phyloP scores from a whole-genome alignment of 106 monocot species.

The Phalaenopsis aphrodite region DNA sequence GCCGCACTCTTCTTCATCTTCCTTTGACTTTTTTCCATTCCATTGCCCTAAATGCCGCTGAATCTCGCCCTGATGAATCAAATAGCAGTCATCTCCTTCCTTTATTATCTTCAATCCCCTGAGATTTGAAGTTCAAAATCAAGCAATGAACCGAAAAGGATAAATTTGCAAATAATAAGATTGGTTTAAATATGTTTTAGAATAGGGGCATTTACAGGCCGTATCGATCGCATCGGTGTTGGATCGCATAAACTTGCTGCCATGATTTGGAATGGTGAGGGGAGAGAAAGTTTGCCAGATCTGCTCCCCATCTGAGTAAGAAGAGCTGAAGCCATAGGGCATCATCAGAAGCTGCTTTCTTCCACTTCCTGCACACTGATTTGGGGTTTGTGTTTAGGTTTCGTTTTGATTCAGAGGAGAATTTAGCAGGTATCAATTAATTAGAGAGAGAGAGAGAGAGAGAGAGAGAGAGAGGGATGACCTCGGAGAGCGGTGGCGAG shows the following conservation, averaged over 20 bases:
- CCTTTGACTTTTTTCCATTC: background rate
- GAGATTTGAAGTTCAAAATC: too few relatives aligned
- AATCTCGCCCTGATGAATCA: slow-evolving; percentile 51
- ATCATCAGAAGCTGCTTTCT: slow-evolving; percentile 36
- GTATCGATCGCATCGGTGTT: slow-evolving; percentile 51
- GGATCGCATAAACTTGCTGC: slow-evolving; percentile 46
- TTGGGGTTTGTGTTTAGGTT: too few relatives aligned
- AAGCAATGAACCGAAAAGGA: too few relatives aligned
- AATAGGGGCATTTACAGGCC: slow-evolving; percentile 33
- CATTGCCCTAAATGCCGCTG: slow-evolving; percentile 26
- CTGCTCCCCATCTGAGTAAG: slow-evolving; percentile 49
- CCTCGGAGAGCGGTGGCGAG: too few relatives aligned
- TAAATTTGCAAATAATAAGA: too few relatives aligned
- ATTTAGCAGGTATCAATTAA: too few relatives aligned
- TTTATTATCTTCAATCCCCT: slow-evolving; percentile 49
- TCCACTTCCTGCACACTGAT: slow-evolving; percentile 62
- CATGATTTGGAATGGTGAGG: slow-evolving; percentile 37
- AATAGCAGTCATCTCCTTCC: slow-evolving; percentile 43
- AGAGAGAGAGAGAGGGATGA: too few relatives aligned
- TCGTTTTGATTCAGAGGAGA: too few relatives aligned
- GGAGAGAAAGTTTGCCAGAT: slow-evolving; percentile 40
- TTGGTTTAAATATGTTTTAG: too few relatives aligned
- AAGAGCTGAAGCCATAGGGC: slow-evolving; percentile 40
- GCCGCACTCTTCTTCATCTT: background rate
- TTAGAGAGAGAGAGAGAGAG: too few relatives aligned